Evolutionary conservation across 2,329 filamentous ascomycete genomes (phyloP), one percentile per base, ranked within the genome.

Genomic region (Talaromyces verruculosus): DNA sequence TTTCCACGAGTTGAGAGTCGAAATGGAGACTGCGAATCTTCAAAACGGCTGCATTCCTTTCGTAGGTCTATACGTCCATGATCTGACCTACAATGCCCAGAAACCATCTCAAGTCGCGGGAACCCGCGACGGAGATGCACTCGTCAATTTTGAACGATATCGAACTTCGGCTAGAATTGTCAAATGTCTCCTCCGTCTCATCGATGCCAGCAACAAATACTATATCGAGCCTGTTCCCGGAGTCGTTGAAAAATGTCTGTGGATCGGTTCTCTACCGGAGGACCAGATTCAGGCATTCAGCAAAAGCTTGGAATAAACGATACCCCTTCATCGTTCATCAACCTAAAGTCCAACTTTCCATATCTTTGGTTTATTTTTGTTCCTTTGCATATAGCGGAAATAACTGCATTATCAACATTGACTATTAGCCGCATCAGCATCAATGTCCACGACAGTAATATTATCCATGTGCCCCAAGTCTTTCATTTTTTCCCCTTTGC

Each of bases 91-190:
- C 77, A 89, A 89, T 72, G 84, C 87, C 0, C 87, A 89, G 74
- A 89, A 89, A 71, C 87, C 87, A 0, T 82, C 85, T 1, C 84
- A 85, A 69, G 81, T 89, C 51, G 78, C 81, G 13, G 80, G 77
- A 63, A 82, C 77, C 15, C 77, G 70, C 15, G 73, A 76, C 5
- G 78, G 81, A 28, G 86, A 88, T 71, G 79, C 84, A n/a, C 78
- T 89, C 63, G 82, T 89, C 65, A 89, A 89, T 72, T 89, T 89
- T 68, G 87, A 89, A 75, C 82, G 87, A 62, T 87, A 88, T 71
- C 86, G 88, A 68, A 88, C 85, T n/a, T 83, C 86, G 8, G 87
- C 87, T 28, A 81, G 82, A 19, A 89, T 89, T 65, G 86, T 89
- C 67, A 89, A 89, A 75, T 87, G 83, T 67, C 78, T 89, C 39